Percentiles rank a stretch among this genome's conserved stretches.
These are phyloP conservation scores for Epichloe scottii DNA, from an alignment of 2,329 filamentous ascomycete species.

Conservation along the genomic window DNA sequence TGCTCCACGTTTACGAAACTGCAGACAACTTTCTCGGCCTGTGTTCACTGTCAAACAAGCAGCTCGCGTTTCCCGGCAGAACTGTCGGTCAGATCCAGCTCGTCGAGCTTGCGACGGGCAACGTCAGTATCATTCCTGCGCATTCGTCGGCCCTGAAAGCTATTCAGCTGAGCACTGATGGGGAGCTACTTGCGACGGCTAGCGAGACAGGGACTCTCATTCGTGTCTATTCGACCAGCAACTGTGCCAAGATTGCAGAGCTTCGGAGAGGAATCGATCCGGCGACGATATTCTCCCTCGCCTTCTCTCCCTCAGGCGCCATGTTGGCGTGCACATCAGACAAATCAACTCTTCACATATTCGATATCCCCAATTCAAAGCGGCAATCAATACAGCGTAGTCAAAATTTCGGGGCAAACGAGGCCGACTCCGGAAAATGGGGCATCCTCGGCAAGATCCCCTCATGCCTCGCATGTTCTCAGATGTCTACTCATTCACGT, in stretches of 20 bases:
- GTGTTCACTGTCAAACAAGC: slow-evolving; percentile 60
- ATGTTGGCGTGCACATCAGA: slow-evolving; percentile 88
- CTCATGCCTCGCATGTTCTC: slow-evolving; percentile 79
- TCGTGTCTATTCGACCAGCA: slow-evolving; percentile 70
- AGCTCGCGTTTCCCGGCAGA: slow-evolving; percentile 76
- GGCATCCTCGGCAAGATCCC: slow-evolving; percentile 74
- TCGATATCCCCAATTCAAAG: slow-evolving; percentile 59
- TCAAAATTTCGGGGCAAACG: slow-evolving; percentile 15
- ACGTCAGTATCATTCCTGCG: slow-evolving; percentile 87
- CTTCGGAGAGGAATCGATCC: slow-evolving; percentile 80
- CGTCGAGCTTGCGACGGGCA: slow-evolving; percentile 63
- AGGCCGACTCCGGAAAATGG: slow-evolving; percentile 57
- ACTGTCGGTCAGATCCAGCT: slow-evolving; percentile 81
- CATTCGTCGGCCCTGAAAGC: slow-evolving; percentile 71
- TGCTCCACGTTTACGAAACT: slow-evolving; percentile 70
- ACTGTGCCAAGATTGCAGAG: slow-evolving; percentile 70
- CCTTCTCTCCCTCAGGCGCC: slow-evolving; percentile 70
- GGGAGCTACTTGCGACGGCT: slow-evolving; percentile 73
- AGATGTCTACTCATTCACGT: slow-evolving; percentile 78
- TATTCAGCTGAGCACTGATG: slow-evolving; percentile 67
- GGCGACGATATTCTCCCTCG: slow-evolving; percentile 75
- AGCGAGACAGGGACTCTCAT: slow-evolving; percentile 86
- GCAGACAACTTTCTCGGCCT: slow-evolving; percentile 73
- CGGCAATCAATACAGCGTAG: slow-evolving; percentile 23
- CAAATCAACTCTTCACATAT: slow-evolving; percentile 91